A percentile compares a stretch with the other conserved stretches of the same genome.
Conservation (phyloP, 768 basidiomycete genomes). For the Dentipellis fragilis region DNA sequence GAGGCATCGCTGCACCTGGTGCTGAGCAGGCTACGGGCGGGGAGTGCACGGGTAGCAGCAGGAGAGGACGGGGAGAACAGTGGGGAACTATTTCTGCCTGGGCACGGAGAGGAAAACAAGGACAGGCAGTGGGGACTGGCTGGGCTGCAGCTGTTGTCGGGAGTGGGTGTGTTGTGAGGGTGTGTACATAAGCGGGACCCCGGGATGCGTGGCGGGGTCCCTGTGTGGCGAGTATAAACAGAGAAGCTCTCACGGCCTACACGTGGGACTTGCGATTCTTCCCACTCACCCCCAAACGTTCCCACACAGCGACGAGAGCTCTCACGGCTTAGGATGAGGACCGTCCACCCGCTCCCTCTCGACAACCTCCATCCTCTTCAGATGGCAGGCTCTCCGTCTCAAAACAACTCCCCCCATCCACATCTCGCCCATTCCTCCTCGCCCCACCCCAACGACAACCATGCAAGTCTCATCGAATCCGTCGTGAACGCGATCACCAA, state of each 20-base stretch:
- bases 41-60: background rate
- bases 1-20: conserved; percentile 12
- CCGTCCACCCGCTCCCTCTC: conserved; percentile 39
- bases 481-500: conserved; percentile 14
- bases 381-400: conserved; percentile 9
- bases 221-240: conserved; percentile 20
- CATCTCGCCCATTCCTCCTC: conserved; percentile 12
- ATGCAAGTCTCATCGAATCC: conserved; percentile 7
- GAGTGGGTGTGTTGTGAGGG: conserved; percentile 1
- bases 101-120: background rate
- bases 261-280: conserved; percentile 29
- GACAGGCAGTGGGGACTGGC: conserved; percentile 14
- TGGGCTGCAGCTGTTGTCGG: conserved; percentile 10
- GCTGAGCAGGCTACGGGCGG: conserved; percentile 7
- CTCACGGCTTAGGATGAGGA: conserved; percentile 35
- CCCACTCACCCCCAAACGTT: conserved; percentile 35
- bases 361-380: conserved; percentile 19
- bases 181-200: conserved; percentile 16
- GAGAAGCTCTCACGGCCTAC: conserved; percentile 16
- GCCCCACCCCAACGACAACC: conserved; percentile 6
- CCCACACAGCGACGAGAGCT: conserved; percentile 28
- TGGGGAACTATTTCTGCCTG: conserved; percentile 12
- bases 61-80: conserved; percentile 8
- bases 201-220: conserved; percentile 15
- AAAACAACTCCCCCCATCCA: conserved; percentile 10